Percentiles rank a stretch among this genome's conserved stretches.
phyloP scores from a whole-genome alignment of 1,139 yeast genomes.

The Spathaspora sp. region DNA sequence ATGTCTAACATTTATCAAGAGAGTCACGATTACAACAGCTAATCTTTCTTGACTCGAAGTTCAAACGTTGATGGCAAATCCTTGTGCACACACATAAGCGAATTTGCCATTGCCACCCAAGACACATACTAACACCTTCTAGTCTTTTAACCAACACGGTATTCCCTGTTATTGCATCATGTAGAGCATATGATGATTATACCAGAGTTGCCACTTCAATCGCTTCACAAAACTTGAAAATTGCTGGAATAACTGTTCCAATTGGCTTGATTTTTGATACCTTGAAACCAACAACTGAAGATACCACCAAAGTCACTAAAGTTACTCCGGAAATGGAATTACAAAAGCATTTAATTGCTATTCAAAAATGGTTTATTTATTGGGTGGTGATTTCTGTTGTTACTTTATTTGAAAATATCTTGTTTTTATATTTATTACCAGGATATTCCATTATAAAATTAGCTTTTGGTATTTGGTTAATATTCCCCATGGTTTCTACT shows the following conservation, averaged over 20 bases:
- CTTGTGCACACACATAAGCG: background rate
- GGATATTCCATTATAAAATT: constrained; percentile 44
- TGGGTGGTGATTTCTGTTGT: constrained; percentile 52
- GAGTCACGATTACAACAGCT: background rate
- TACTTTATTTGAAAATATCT: constrained; percentile 30
- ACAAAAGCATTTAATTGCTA: constrained; percentile 31
- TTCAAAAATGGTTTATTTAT: constrained; percentile 58
- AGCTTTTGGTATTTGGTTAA: constrained; percentile 51
- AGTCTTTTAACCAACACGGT: constrained; percentile 36
- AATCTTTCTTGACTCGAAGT: background rate
- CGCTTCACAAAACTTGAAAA: constrained; percentile 28
- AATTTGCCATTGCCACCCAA: background rate
- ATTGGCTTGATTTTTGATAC: constrained; percentile 14
- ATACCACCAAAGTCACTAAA: constrained; percentile 4
- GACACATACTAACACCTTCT: constrained; percentile 1
- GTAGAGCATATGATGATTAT: constrained; percentile 49
- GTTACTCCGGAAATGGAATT: constrained; percentile 17
- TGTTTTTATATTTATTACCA: constrained; percentile 45
- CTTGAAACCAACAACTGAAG: constrained; percentile 11
- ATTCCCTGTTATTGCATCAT: constrained; percentile 56
- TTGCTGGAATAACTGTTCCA: constrained; percentile 37
- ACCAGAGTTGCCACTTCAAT: constrained; percentile 23
- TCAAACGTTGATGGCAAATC: background rate
- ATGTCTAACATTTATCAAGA: background rate
- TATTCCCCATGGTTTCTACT: constrained; percentile 40